Evolutionary conservation across 1,284 basidiomycete species (phyloP).

Genomic region (Stygiomarasmius scandens): DNA sequence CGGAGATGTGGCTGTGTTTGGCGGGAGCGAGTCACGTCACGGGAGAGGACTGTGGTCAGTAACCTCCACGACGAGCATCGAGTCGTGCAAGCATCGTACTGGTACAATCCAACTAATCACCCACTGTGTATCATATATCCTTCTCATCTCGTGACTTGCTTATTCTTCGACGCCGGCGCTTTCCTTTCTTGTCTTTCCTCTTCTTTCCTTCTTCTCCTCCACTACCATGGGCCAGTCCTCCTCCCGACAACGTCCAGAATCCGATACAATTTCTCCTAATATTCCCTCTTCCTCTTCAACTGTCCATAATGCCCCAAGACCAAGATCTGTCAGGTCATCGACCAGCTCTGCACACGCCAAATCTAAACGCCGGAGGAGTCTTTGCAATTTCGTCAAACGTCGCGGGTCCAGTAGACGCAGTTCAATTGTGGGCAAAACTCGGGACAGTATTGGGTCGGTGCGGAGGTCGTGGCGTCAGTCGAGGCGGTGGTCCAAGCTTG

Average conservation of each 20-base stretch:
- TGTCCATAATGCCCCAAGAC: not conserved
- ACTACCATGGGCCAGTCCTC: conserved; percentile 29
- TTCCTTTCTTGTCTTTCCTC: not conserved
- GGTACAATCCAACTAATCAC: too few relatives aligned
- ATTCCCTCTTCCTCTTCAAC: not conserved
- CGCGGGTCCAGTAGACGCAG: not conserved
- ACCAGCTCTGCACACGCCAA: not conserved
- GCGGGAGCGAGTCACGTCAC: too few relatives aligned
- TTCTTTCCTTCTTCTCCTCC: not conserved
- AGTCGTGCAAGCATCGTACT: too few relatives aligned
- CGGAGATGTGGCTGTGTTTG: too few relatives aligned
- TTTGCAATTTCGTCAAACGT: not conserved
- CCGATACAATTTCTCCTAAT: not conserved
- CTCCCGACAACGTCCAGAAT: conserved; percentile 21
- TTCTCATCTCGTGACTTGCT: too few relatives aligned
- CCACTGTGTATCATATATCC: too few relatives aligned
- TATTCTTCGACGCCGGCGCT: too few relatives aligned
- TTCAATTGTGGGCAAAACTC: not conserved
- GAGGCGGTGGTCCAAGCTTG: not conserved
- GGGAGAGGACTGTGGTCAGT: too few relatives aligned
- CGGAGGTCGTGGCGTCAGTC: not conserved
- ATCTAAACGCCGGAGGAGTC: not conserved
- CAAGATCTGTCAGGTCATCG: not conserved
- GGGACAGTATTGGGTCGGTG: not conserved
- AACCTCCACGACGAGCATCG: too few relatives aligned